phyloP scores from a whole-genome alignment of 306 rosid genomes.

The Boehmeria nivea region DNA sequence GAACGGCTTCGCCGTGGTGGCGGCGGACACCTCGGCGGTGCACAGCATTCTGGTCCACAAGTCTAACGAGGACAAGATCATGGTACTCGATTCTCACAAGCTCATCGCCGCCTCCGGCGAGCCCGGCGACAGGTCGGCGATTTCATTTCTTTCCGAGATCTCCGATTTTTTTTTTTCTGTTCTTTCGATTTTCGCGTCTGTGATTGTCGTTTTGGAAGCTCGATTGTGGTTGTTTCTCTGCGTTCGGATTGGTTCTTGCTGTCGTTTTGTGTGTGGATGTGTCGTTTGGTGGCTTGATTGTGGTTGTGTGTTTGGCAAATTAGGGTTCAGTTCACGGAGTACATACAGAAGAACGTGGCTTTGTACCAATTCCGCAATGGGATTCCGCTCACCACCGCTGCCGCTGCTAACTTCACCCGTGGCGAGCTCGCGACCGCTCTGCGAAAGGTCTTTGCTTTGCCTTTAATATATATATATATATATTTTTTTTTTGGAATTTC shows the following conservation, averaged over 20 bases:
- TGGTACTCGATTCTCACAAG: constrained; percentile 94
- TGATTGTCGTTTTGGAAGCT: not conserved
- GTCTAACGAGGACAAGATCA: constrained; percentile 96
- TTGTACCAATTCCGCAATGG: constrained; percentile 74
- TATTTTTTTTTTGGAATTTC: not conserved
- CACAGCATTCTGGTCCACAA: constrained; percentile 92
- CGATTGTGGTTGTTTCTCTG: not conserved
- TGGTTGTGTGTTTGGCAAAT: not conserved
- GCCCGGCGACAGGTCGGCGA: constrained; percentile 71
- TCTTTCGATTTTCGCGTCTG: constrained; percentile 13
- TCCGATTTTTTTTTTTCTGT: not conserved
- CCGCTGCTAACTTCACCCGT: constrained; percentile 77
- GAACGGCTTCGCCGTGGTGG: constrained; percentile 71
- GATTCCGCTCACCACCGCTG: constrained; percentile 68
- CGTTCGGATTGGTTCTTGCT: not conserved
- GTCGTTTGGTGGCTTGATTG: not conserved
- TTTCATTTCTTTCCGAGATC: not conserved
- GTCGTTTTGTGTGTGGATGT: not conserved
- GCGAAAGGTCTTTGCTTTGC: constrained; percentile 51
- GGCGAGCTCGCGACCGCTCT: constrained; percentile 80
- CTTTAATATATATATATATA: not conserved
- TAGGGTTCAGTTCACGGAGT: constrained; percentile 84
- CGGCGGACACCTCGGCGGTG: constrained; percentile 86
- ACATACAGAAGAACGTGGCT: constrained; percentile 68
- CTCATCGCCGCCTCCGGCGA: constrained; percentile 97